Conservation (phyloP, 2,329 filamentous ascomycete species). For the Periconia sp. region DNA sequence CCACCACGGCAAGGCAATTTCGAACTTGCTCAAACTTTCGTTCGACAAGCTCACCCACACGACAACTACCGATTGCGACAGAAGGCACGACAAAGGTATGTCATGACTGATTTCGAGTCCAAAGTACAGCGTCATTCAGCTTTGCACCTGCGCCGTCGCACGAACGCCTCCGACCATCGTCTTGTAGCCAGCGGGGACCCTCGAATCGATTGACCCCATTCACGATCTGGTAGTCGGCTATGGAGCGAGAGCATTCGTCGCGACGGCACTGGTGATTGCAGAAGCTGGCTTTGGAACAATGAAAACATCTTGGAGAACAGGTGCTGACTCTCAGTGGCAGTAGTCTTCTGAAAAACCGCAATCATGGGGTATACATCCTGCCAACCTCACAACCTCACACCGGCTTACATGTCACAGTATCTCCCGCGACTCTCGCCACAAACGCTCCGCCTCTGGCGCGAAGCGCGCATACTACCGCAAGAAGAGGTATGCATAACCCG, state of each 20-base stretch:
- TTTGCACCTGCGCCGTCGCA: constrained; percentile 1
- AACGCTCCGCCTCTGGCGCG: constrained; percentile 98
- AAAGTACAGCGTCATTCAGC: neutral
- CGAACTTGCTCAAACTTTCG: constrained; percentile 13
- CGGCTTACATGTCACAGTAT: constrained; percentile 69
- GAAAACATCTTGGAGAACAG: constrained; percentile 13
- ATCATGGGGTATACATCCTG: constrained; percentile 57
- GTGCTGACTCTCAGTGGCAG: constrained; percentile 36
- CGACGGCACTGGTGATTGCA: neutral
- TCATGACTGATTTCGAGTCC: constrained; percentile 1
- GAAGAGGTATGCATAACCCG: constrained; percentile 66
- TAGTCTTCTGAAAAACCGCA: constrained; percentile 55
- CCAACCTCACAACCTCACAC: constrained; percentile 9
- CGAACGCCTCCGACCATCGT: neutral
- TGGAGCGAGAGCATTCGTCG: neutral
- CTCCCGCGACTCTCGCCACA: constrained; percentile 99
- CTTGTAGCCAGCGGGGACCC: neutral
- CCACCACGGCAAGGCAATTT: constrained; percentile 5
- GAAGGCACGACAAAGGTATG: constrained; percentile 45
- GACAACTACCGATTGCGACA: constrained; percentile 43
- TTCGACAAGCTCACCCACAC: constrained; percentile 37
- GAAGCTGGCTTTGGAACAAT: neutral
- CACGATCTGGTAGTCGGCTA: too few species aligned
- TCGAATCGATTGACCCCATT: constrained; percentile 1
- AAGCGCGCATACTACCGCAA: constrained; percentile 71